Evolutionary conservation across 2,329 filamentous ascomycete species (phyloP).

Genomic region (Claviceps arundinis): DNA sequence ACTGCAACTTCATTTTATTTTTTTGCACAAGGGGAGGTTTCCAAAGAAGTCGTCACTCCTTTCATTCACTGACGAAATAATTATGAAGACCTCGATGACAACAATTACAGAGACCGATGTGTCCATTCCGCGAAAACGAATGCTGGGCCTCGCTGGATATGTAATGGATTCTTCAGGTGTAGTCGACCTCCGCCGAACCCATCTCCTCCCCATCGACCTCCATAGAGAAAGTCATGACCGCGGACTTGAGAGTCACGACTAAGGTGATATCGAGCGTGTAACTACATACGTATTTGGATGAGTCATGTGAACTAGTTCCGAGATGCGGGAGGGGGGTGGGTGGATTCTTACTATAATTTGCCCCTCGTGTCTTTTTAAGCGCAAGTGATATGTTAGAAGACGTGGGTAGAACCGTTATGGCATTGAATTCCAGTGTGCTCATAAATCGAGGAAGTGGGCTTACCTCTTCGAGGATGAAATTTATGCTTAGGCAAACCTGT

Average conservation of each 20-base stretch:
- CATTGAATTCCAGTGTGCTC: not conserved
- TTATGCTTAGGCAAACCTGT: not conserved
- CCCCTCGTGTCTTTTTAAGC: not conserved
- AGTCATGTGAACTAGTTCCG: not conserved
- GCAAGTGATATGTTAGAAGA: not conserved
- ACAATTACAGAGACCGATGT: no score
- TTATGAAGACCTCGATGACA: no score
- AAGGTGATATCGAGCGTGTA: not conserved
- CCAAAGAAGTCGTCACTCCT: no score
- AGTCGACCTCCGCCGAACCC: not conserved
- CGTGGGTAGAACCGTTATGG: no score
- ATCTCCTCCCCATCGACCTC: slow-evolving; percentile 1
- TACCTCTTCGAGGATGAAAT: not conserved
- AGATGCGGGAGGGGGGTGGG: no score
- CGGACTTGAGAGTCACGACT: slow-evolving; percentile 1
- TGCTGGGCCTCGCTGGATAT: no score
- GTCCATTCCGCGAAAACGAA: no score
- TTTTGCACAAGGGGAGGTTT: no score
- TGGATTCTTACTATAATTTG: not conserved
- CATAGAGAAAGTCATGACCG: slow-evolving; percentile 1
- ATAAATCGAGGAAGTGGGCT: not conserved
- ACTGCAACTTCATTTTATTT: no score
- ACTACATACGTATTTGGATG: not conserved
- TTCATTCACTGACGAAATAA: no score
- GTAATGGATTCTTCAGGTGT: not conserved